Evolutionary conservation across 148 eudicot species (phyloP).

Genomic region (Vaccinium corymbosum): DNA sequence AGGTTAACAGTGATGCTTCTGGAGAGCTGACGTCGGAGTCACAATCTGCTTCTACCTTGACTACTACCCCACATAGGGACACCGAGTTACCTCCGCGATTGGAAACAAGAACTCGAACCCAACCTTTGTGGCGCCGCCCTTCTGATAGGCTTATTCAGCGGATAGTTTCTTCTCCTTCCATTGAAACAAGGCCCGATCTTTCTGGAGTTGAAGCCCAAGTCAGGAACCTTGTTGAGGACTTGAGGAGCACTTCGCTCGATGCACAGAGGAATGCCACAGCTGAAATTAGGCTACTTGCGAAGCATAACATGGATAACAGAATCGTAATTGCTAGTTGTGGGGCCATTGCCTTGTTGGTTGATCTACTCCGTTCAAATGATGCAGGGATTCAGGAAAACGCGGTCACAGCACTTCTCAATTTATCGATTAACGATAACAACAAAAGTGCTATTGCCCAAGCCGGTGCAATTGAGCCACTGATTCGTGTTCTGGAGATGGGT

Average conservation of each 20-base stretch:
- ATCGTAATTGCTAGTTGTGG: slow-evolving; percentile 69
- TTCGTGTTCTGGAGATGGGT: slow-evolving; percentile 74
- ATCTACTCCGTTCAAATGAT: slow-evolving; percentile 59
- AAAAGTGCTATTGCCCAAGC: slow-evolving; percentile 65
- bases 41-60: slow-evolving; percentile 26
- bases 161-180: slow-evolving; percentile 38
- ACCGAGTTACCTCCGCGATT: slow-evolving; percentile 35
- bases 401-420: slow-evolving; percentile 79
- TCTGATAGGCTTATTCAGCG: slow-evolving; percentile 49
- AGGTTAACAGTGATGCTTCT: slow-evolving; percentile 44
- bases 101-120: slow-evolving; percentile 50
- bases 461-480: slow-evolving; percentile 65
- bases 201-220: slow-evolving; percentile 51
- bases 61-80: slow-evolving; percentile 27
- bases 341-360: slow-evolving; percentile 54
- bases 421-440: slow-evolving; percentile 80
- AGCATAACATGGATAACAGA: slow-evolving; percentile 73
- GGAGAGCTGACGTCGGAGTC: slow-evolving; percentile 46
- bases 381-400: slow-evolving; percentile 61
- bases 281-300: slow-evolving; percentile 67
- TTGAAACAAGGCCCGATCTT: slow-evolving; percentile 41
- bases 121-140: slow-evolving; percentile 44
- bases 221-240: slow-evolving; percentile 51
- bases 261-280: slow-evolving; percentile 54
- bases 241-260: slow-evolving; percentile 46